These are phyloP conservation scores for Leishmania aethiopica DNA, from an alignment of 208 protist species.

Conservation along the genomic window DNA sequence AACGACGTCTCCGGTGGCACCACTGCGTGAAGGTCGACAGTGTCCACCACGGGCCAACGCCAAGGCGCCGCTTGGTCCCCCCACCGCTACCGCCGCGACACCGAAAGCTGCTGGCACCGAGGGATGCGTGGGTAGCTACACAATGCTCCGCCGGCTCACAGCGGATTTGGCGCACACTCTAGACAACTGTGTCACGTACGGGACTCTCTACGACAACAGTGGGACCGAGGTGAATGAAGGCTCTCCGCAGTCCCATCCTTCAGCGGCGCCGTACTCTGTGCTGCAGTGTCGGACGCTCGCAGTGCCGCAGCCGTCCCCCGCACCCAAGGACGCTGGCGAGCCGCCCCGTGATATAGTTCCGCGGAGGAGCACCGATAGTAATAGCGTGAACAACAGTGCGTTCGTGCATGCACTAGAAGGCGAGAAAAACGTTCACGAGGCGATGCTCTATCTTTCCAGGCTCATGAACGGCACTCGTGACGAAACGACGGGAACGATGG, in stretches of 20 bases:
- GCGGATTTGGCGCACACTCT: too few species aligned
- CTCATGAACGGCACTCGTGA: background rate
- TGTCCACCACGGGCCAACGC: background rate
- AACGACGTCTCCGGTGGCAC: background rate
- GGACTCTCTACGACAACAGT: background rate
- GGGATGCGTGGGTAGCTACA: too few species aligned
- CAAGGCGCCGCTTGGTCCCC: background rate
- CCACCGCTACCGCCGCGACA: background rate
- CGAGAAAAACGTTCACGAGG: background rate
- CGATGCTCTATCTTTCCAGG: too few species aligned
- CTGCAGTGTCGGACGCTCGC: background rate
- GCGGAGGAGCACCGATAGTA: background rate
- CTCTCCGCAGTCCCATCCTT: background rate
- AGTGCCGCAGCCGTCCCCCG: background rate
- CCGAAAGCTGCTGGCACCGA: background rate
- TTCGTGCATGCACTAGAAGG: background rate
- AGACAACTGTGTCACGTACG: background rate
- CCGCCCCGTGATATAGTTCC: background rate
- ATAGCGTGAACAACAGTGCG: too few species aligned
- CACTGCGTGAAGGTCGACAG: background rate
- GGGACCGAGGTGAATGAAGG: background rate
- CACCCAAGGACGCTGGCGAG: background rate
- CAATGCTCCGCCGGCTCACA: background rate
- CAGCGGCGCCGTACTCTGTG: background rate
- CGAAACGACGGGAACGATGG: background rate